These are phyloP conservation scores for Jimgerdemannia flammicorona DNA, from an alignment of 192 early-diverging fungal genomes.

Conservation along the genomic window DNA sequence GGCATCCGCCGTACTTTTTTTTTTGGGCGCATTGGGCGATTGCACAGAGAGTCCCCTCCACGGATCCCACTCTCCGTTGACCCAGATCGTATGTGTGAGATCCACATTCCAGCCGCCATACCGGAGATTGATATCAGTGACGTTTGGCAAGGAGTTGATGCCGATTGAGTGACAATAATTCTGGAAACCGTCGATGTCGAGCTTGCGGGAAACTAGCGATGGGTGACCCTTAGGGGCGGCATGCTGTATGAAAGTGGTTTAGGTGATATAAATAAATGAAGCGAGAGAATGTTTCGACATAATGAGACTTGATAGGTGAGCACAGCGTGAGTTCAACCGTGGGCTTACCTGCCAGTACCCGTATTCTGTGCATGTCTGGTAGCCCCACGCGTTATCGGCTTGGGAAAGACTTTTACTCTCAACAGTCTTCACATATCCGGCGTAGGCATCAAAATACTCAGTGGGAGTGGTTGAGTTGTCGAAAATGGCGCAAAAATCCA, in stretches of 20 bases:
- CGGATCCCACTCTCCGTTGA: slow-evolving; percentile 24
- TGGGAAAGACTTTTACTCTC: slow-evolving; percentile 1
- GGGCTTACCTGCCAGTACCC: not conserved
- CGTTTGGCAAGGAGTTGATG: slow-evolving; percentile 3
- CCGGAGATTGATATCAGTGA: slow-evolving; percentile 10
- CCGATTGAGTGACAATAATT: slow-evolving; percentile 12
- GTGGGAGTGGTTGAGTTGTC: no score
- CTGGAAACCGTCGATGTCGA: slow-evolving; percentile 8
- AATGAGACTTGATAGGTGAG: no score
- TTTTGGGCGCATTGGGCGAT: no score
- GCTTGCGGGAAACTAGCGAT: slow-evolving; percentile 19
- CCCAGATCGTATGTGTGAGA: slow-evolving; percentile 13
- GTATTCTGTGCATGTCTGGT: slow-evolving; percentile 19
- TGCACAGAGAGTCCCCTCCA: slow-evolving; percentile 20
- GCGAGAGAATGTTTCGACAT: no score
- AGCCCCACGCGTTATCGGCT: slow-evolving; percentile 15
- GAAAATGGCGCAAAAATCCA: no score
- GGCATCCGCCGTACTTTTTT: no score
- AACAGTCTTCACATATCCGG: no score
- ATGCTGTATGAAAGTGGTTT: not conserved
- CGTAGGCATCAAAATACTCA: no score
- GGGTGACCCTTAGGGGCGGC: slow-evolving; percentile 16
- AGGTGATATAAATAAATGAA: not conserved
- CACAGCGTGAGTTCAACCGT: no score
- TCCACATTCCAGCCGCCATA: slow-evolving; percentile 20